Evolutionary conservation across 2,329 filamentous ascomycete genomes (phyloP).

Genomic region (Aspergillus alliaceus): DNA sequence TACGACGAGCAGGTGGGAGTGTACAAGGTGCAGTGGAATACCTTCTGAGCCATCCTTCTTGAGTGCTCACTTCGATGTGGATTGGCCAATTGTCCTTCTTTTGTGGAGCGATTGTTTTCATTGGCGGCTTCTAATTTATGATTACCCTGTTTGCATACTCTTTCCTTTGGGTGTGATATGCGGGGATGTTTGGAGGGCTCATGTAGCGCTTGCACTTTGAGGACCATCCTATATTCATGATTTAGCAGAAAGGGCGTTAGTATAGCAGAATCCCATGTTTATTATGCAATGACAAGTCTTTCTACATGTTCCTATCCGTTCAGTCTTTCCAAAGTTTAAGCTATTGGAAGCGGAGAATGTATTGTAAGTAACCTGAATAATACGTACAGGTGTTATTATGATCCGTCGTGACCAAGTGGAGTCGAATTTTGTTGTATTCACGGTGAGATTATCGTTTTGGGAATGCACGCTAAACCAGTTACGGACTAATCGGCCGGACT

Average conservation of each 20-base stretch:
- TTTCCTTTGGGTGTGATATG: neutral
- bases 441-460: neutral
- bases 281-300: neutral
- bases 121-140: constrained; percentile 1
- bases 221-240: too few relatives aligned
- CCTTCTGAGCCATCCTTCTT: constrained; percentile 37
- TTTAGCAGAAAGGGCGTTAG: neutral
- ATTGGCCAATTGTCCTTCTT: neutral
- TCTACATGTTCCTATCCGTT: neutral
- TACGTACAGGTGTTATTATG: neutral
- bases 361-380: neutral
- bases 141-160: constrained; percentile 1
- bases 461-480: constrained; percentile 2
- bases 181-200: neutral
- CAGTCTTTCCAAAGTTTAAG: neutral
- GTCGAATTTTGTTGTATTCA: neutral
- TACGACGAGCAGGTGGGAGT: constrained; percentile 85
- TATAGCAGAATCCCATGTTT: neutral
- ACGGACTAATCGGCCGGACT: neutral
- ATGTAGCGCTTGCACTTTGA: neutral
- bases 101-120: neutral
- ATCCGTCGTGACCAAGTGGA: neutral
- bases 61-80: constrained; percentile 1
- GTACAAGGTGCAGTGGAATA: constrained; percentile 72
- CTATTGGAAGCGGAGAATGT: neutral